These are phyloP conservation scores for Nemania abortiva DNA, from an alignment of 2,329 filamentous ascomycete genomes.

Conservation along the genomic window DNA sequence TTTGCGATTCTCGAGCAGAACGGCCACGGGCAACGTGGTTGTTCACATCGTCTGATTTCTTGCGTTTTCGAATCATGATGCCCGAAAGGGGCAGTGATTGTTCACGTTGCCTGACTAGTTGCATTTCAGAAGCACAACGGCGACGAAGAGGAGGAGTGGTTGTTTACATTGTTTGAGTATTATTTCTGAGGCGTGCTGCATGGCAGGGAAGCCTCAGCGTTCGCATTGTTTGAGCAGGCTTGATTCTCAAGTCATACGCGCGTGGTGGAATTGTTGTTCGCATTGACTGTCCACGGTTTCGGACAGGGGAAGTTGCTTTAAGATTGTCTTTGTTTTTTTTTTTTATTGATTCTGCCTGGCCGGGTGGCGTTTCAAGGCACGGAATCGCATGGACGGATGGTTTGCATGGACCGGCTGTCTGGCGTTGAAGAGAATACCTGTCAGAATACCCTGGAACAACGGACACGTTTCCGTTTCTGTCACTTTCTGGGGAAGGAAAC, in stretches of 20 bases:
- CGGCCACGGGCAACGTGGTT: not conserved
- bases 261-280: not conserved
- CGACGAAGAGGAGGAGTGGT: not conserved
- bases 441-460: conserved; percentile 25
- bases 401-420: conserved; percentile 19
- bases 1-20: not conserved
- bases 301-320: not conserved
- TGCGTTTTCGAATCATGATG: not conserved
- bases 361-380: conserved; percentile 14
- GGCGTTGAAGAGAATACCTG: conserved; percentile 23
- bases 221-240: conserved; percentile 12
- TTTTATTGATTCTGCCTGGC: not conserved
- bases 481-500: conserved; percentile 7
- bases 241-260: not conserved
- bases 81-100: not conserved
- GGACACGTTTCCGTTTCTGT: not conserved
- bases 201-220: not conserved
- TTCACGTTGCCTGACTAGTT: not conserved
- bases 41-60: conserved; percentile 9
- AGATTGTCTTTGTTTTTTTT: conserved; percentile 14
- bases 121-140: not conserved
- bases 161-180: conserved; percentile 14
- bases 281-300: not conserved
- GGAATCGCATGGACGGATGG: conserved; percentile 11
- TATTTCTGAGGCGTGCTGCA: not conserved